A percentile compares a stretch with the other conserved stretches of the same genome.
Evolutionary conservation across 441 rosid species (phyloP).

Genomic region (Rhodomyrtus psidioides): DNA sequence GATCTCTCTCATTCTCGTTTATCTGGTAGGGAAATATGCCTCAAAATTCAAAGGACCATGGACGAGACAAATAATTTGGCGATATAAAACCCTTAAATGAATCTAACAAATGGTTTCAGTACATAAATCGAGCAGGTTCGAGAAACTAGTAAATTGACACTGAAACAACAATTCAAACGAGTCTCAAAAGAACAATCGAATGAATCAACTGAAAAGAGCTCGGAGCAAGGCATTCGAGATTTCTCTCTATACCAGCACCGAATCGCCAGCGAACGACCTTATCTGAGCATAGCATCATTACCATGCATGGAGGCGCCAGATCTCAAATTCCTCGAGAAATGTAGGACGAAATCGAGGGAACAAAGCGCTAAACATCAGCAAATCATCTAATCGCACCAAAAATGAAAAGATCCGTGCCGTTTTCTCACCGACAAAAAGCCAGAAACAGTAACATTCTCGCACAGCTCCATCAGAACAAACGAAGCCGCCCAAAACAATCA

Average conservation of each 20-base stretch:
- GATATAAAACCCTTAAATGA: not conserved
- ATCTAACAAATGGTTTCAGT: not conserved
- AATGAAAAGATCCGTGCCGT: not conserved
- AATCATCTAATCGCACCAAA: not conserved
- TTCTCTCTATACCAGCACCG: not conserved
- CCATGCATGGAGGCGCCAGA: not conserved
- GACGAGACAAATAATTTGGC: not conserved
- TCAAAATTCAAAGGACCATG: not conserved
- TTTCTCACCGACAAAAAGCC: not conserved
- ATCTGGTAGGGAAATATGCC: not conserved
- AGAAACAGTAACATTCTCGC: not conserved
- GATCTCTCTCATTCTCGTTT: slow-evolving; percentile 23
- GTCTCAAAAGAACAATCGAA: not conserved
- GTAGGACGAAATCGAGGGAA: not conserved
- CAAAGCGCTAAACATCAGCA: not conserved
- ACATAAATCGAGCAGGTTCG: not conserved
- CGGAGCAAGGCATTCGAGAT: not conserved
- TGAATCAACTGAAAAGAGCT: not conserved
- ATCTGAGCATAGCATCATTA: not conserved
- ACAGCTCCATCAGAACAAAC: not conserved
- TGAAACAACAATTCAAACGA: not conserved
- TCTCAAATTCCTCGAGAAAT: not conserved
- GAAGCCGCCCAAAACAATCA: not conserved
- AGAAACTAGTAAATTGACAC: not conserved
- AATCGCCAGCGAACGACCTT: not conserved